Conservation (phyloP, 2,329 filamentous ascomycete genomes). For the Aureobasidium lini region DNA sequence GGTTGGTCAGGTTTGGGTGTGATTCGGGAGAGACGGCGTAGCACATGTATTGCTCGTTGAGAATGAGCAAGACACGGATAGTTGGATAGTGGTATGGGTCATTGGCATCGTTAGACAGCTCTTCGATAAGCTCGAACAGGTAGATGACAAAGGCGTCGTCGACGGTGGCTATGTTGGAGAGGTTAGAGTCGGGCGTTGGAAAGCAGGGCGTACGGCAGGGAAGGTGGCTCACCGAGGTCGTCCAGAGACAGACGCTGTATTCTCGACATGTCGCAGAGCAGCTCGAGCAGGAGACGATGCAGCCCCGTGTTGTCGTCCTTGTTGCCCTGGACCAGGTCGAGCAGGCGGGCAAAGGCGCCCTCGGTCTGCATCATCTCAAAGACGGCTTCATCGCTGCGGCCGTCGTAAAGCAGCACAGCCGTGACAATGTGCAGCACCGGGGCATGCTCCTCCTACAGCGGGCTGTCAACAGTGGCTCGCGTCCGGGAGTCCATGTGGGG, state of each 20-base stretch:
- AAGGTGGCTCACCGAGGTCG: constrained; percentile 54
- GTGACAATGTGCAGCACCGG: constrained; percentile 74
- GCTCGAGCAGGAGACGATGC: constrained; percentile 73
- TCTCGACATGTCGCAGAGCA: constrained; percentile 94
- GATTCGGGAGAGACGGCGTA: constrained; percentile 44
- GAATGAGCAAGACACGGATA: constrained; percentile 82
- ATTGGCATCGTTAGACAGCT: constrained; percentile 74
- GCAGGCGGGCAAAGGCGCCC: constrained; percentile 71
- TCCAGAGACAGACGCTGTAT: constrained; percentile 72
- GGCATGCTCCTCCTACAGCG: constrained; percentile 78
- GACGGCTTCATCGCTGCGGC: constrained; percentile 64
- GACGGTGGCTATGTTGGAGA: constrained; percentile 41
- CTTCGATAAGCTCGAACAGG: constrained; percentile 81
- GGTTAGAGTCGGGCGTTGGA: background rate
- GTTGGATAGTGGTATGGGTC: constrained; percentile 96
- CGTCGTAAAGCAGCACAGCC: constrained; percentile 81
- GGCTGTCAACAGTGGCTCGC: constrained; percentile 57
- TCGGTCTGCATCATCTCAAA: constrained; percentile 86
- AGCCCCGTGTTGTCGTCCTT: constrained; percentile 59
- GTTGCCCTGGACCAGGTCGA: constrained; percentile 69
- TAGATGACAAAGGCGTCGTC: constrained; percentile 75
- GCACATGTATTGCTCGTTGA: constrained; percentile 95
- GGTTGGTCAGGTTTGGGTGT: constrained; percentile 61
- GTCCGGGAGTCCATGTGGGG: background rate
- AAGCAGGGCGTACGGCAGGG: constrained; percentile 27